Conservation (phyloP, 2,329 filamentous ascomycete species). For the Diaporthe sp. region DNA sequence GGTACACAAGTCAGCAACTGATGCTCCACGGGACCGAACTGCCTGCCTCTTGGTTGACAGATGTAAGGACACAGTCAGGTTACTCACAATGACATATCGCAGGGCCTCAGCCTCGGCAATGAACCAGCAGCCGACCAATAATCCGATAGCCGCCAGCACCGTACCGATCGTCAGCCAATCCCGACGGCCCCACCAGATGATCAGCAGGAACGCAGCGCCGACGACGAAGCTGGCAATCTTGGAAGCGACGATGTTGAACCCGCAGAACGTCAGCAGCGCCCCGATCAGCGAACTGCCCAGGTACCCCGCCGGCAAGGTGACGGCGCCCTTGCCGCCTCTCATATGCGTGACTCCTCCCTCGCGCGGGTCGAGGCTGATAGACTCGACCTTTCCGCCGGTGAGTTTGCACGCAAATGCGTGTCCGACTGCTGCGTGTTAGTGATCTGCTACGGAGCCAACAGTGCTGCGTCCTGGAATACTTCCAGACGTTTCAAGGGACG, state of each 20-base stretch:
- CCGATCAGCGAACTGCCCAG: constrained; percentile 83
- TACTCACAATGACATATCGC: constrained; percentile 75
- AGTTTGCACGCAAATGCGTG: constrained; percentile 80
- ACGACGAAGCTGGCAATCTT: constrained; percentile 83
- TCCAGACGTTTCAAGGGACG: background rate
- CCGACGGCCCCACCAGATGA: constrained; percentile 79
- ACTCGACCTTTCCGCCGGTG: constrained; percentile 80
- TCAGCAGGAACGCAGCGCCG: constrained; percentile 81
- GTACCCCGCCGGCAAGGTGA: constrained; percentile 84
- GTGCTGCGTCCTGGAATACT: background rate
- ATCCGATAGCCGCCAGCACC: constrained; percentile 75
- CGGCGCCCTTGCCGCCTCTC: constrained; percentile 76
- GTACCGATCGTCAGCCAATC: constrained; percentile 84
- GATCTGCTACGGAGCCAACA: background rate
- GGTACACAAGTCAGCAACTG: constrained; percentile 5
- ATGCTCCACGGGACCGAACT: no score
- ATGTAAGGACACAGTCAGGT: no score
- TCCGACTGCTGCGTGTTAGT: constrained; percentile 56
- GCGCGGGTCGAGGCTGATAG: constrained; percentile 79
- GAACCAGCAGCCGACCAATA: constrained; percentile 83
- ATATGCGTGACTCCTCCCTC: constrained; percentile 83
- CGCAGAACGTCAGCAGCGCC: constrained; percentile 81
- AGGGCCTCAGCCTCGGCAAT: constrained; percentile 81
- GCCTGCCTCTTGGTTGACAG: background rate
- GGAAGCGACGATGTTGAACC: constrained; percentile 84